Percentiles rank a stretch among this genome's conserved stretches.
Evolutionary conservation across 495 filamentous ascomycete species (phyloP).

Genomic region (Annulohypoxylon bovei): DNA sequence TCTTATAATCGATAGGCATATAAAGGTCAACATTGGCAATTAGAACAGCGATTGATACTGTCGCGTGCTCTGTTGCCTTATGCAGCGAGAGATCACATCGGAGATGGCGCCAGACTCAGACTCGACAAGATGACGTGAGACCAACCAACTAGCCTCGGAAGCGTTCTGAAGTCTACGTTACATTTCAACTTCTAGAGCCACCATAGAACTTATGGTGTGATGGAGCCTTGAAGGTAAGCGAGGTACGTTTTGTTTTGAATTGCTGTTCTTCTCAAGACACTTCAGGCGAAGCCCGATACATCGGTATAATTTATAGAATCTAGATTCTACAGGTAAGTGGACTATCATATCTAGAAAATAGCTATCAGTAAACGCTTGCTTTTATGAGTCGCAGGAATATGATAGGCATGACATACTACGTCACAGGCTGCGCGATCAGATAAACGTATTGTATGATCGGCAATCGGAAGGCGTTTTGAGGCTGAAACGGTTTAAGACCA

Average conservation of each 20-base stretch:
- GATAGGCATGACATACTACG: slow-evolving; percentile 12
- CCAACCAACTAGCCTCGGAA: not conserved
- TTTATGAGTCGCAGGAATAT: not conserved
- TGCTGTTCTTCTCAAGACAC: too few relatives aligned
- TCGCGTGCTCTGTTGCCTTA: slow-evolving; percentile 11
- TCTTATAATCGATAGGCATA: too few relatives aligned
- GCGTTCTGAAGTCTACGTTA: not conserved
- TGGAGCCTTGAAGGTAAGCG: too few relatives aligned
- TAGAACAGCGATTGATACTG: not conserved
- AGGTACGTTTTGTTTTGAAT: too few relatives aligned
- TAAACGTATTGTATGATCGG: slow-evolving; percentile 29
- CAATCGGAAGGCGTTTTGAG: slow-evolving; percentile 19
- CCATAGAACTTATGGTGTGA: not conserved
- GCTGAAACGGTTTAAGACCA: slow-evolving; percentile 32
- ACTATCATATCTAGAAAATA: too few relatives aligned
- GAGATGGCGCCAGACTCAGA: not conserved
- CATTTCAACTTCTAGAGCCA: not conserved
- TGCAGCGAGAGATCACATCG: not conserved
- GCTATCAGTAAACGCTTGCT: not conserved
- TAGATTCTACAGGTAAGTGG: too few relatives aligned
- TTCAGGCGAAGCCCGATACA: too few relatives aligned
- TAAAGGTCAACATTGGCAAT: not conserved
- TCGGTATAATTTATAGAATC: too few relatives aligned
- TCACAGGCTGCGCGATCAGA: slow-evolving; percentile 29
- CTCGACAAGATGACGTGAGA: slow-evolving; percentile 18